Evolutionary conservation across 306 rosid species (phyloP).

Genomic region (Cicer bijugum): DNA sequence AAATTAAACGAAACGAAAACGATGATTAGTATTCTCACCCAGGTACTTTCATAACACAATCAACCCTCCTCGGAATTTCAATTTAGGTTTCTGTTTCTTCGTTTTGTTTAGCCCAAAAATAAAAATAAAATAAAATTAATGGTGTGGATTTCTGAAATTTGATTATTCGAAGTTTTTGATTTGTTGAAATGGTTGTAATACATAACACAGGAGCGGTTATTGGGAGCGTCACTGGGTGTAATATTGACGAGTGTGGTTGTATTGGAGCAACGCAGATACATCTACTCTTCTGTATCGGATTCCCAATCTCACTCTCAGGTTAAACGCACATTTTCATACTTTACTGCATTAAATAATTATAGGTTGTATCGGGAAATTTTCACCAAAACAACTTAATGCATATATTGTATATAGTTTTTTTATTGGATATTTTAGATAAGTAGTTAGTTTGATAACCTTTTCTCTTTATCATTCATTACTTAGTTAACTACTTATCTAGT

Average conservation of each 20-base stretch:
- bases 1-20: conserved; percentile 7
- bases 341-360: too few species aligned
- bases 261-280: conserved; percentile 69
- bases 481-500: too few species aligned
- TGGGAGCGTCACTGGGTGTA: conserved; percentile 82
- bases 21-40: conserved; percentile 82
- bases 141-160: not conserved
- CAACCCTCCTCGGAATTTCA: not conserved
- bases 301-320: conserved; percentile 61
- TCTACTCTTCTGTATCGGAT: conserved; percentile 64
- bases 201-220: conserved; percentile 63
- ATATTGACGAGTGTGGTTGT: conserved; percentile 64
- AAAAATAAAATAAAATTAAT: not conserved
- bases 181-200: not conserved
- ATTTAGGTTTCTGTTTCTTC: not conserved
- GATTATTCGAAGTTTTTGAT: not conserved
- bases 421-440: too few species aligned
- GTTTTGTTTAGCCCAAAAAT: not conserved
- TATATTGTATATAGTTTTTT: too few species aligned
- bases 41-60: conserved; percentile 51
- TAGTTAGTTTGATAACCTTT: too few species aligned
- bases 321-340: not conserved
- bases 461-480: too few species aligned
- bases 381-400: too few species aligned
- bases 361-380: too few species aligned